phyloP scores from a whole-genome alignment of 2,329 filamentous ascomycete species.

The Alternaria rosae region DNA sequence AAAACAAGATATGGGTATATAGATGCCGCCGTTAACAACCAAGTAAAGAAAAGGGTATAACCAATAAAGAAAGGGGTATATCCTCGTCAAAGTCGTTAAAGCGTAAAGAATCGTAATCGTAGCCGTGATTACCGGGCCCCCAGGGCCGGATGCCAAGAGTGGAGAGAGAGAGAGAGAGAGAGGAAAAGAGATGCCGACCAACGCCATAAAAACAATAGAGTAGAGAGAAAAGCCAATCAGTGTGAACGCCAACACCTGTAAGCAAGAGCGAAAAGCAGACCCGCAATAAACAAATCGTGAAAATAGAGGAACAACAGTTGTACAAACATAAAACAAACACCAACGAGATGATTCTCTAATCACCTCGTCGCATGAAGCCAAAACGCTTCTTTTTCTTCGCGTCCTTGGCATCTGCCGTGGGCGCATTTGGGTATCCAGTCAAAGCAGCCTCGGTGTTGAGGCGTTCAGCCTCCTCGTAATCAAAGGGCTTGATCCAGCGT shows the following conservation, averaged over 20 bases:
- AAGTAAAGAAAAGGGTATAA: not conserved
- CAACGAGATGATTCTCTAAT: not conserved
- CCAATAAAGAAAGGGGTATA: conserved; percentile 12
- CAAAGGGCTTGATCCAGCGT: conserved; percentile 53
- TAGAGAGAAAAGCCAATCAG: not conserved
- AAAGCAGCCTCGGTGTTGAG: conserved; percentile 51
- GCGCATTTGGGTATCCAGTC: conserved; percentile 14
- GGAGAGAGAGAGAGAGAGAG: conserved; percentile 8
- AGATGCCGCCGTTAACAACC: conserved; percentile 12
- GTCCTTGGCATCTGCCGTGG: conserved; percentile 9
- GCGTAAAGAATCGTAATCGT: conserved; percentile 15
- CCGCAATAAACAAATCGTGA: not conserved
- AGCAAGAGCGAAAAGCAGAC: not conserved
- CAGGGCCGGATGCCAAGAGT: conserved; percentile 6
- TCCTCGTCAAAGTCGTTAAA: conserved; percentile 13
- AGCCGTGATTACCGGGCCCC: conserved; percentile 14
- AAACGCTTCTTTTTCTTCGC: conserved; percentile 16
- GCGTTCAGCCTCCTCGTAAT: conserved; percentile 52
- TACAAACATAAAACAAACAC: conserved; percentile 4
- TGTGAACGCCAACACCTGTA: not conserved
- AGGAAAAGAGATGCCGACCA: not conserved
- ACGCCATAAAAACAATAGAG: not conserved
- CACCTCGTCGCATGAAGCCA: conserved; percentile 17
- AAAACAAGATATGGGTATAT: conserved; percentile 14
- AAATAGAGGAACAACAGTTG: conserved; percentile 1